Evolutionary conservation across 2,329 filamentous ascomycete species (phyloP).

Genomic region (Stromatinia cepivora): DNA sequence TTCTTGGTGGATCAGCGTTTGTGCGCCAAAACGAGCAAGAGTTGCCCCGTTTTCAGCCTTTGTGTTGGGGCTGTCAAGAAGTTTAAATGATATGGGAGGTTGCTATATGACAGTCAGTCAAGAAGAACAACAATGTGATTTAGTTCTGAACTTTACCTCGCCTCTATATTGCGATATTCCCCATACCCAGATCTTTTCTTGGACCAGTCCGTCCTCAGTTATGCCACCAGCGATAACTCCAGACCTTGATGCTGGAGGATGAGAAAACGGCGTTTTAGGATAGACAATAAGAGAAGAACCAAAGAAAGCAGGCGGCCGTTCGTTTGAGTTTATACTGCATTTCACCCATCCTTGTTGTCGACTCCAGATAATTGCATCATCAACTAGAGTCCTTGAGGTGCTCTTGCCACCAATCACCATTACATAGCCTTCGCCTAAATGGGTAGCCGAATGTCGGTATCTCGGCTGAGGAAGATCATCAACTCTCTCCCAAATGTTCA

Average conservation of each 20-base stretch:
- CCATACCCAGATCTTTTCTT: constrained; percentile 15
- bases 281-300: constrained; percentile 33
- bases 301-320: constrained; percentile 28
- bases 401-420: constrained; percentile 39
- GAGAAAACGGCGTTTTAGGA: constrained; percentile 29
- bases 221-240: constrained; percentile 77
- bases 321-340: constrained; percentile 28
- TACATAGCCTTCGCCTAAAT: constrained; percentile 52
- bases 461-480: constrained; percentile 68
- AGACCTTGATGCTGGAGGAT: constrained; percentile 40
- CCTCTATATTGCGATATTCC: constrained; percentile 43
- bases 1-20: constrained; percentile 38
- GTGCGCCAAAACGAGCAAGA: constrained; percentile 48
- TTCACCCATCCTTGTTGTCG: constrained; percentile 36
- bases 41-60: constrained; percentile 1
- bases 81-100: background rate
- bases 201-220: constrained; percentile 12
- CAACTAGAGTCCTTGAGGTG: constrained; percentile 34
- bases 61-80: background rate
- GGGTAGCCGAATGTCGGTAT: constrained; percentile 71
- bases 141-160: constrained; percentile 26
- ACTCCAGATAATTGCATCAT: constrained; percentile 37
- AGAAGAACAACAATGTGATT: background rate
- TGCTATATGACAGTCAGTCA: constrained; percentile 1
- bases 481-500: constrained; percentile 59